phyloP scores from a whole-genome alignment of 306 rosid species.

The Medicago arabica region DNA sequence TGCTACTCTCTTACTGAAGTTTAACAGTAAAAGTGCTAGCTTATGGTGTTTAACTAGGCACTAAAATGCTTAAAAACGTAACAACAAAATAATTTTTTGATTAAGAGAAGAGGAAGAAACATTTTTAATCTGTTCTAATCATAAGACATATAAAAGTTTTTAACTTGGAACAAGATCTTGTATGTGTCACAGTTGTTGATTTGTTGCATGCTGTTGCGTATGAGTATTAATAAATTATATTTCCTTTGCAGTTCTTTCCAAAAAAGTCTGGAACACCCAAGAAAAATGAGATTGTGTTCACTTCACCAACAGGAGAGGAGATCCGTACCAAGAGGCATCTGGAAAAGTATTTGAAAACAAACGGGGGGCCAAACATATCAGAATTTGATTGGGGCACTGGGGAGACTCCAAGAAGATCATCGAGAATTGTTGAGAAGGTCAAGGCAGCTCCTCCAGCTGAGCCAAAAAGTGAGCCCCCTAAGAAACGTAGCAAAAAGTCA shows the following conservation, averaged over 20 bases:
- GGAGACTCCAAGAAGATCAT: constrained; percentile 94
- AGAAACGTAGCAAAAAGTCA: constrained; percentile 72
- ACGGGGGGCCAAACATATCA: constrained; percentile 75
- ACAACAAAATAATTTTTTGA: neutral
- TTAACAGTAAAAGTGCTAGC: constrained; percentile 39
- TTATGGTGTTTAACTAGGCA: constrained; percentile 41
- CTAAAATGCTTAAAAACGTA: constrained; percentile 28
- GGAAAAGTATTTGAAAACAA: constrained; percentile 91
- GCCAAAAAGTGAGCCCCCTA: constrained; percentile 64
- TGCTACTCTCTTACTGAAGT: constrained; percentile 37
- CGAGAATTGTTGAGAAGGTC: constrained; percentile 88
- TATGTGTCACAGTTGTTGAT: constrained; percentile 17
- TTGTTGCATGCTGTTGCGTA: constrained; percentile 29
- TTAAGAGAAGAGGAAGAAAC: neutral
- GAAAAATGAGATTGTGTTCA: constrained; percentile 84
- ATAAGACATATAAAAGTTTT: constrained; percentile 1
- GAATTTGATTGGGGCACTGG: constrained; percentile 99
- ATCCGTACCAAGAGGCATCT: constrained; percentile 71
- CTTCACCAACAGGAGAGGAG: constrained; percentile 95
- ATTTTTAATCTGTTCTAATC: neutral
- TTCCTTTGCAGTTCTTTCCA: constrained; percentile 72
- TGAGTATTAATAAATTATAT: constrained; percentile 39
- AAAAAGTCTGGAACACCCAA: constrained; percentile 84
- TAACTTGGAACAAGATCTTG: constrained; percentile 25
- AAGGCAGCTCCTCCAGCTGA: constrained; percentile 62